Percentiles rank a stretch among this genome's conserved stretches.
Evolutionary conservation across 306 rosid genomes (phyloP).

Genomic region (Prunus salicina): DNA sequence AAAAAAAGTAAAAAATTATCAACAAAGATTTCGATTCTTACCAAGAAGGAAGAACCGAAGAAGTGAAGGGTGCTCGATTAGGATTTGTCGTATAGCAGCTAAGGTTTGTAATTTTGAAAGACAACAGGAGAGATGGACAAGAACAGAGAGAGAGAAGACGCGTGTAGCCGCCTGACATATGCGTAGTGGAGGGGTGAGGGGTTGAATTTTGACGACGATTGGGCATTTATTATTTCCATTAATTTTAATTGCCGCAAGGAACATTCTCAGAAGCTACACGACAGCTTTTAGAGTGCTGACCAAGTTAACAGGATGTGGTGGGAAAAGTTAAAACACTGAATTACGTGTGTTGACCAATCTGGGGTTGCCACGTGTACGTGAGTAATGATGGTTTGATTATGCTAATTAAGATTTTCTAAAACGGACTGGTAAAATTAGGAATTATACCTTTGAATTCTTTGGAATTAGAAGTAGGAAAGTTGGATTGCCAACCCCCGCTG

Average conservation of each 20-base stretch:
- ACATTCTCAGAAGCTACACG: neutral
- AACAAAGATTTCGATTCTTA: slow-evolving; percentile 27
- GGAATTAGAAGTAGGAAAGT: neutral
- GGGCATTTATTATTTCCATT: neutral
- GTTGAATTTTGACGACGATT: neutral
- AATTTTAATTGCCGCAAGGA: neutral
- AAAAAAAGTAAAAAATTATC: neutral
- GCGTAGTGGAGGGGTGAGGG: neutral
- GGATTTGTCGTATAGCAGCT: neutral
- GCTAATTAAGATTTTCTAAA: neutral
- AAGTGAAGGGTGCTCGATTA: neutral
- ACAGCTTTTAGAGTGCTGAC: neutral
- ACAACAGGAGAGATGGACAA: neutral
- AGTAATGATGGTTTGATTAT: neutral
- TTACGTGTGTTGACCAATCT: neutral
- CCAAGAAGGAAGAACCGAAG: slow-evolving; percentile 27
- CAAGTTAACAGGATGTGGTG: neutral
- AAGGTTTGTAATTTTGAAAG: neutral
- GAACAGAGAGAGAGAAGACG: neutral
- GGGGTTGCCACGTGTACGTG: neutral
- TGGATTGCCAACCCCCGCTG: neutral
- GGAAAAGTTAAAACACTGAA: neutral
- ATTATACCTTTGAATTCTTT: neutral
- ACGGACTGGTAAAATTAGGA: neutral
- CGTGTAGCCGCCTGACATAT: neutral